phyloP scores from a whole-genome alignment of 1,284 basidiomycete genomes.

The Fomitopsis schrenkii region DNA sequence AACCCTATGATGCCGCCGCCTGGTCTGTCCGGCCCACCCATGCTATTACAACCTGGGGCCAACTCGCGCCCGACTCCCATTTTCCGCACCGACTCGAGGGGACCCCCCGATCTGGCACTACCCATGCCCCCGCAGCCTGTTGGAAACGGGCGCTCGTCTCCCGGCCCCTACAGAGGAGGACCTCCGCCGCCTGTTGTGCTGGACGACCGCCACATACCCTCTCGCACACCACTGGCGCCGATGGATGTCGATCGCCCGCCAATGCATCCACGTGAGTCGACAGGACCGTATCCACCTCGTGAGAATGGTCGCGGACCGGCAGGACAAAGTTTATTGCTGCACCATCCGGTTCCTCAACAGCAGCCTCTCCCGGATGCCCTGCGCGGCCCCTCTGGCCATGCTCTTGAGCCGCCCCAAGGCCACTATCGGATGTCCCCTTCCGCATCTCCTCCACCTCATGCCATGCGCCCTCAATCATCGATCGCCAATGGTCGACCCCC shows the following conservation, averaged over 20 bases:
- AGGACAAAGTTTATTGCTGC: constrained; percentile 53
- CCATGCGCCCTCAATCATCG: constrained; percentile 35
- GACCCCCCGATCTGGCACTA: constrained; percentile 52
- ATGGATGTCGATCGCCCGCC: constrained; percentile 81
- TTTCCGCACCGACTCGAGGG: constrained; percentile 64
- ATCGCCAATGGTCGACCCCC: constrained; percentile 40
- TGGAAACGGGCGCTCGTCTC: constrained; percentile 44
- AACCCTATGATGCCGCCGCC: constrained; percentile 64
- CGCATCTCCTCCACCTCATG: constrained; percentile 45
- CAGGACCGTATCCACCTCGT: constrained; percentile 35
- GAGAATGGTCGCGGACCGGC: constrained; percentile 46
- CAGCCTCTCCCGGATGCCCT: constrained; percentile 45
- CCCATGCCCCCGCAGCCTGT: constrained; percentile 51
- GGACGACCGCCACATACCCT: constrained; percentile 63
- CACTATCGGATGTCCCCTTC: constrained; percentile 50
- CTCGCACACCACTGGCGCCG: constrained; percentile 71
- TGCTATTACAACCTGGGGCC: constrained; percentile 50
- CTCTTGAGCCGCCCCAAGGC: constrained; percentile 51
- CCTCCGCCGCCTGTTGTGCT: constrained; percentile 75
- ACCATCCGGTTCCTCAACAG: constrained; percentile 61
- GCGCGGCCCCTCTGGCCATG: constrained; percentile 37
- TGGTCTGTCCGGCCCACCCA: constrained; percentile 56
- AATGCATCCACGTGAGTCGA: constrained; percentile 47
- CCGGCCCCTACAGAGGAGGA: constrained; percentile 71
- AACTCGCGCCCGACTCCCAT: constrained; percentile 38